These are phyloP conservation scores for Cladosporium sp. DNA, from an alignment of 2,329 filamentous ascomycete genomes.

Conservation along the genomic window DNA sequence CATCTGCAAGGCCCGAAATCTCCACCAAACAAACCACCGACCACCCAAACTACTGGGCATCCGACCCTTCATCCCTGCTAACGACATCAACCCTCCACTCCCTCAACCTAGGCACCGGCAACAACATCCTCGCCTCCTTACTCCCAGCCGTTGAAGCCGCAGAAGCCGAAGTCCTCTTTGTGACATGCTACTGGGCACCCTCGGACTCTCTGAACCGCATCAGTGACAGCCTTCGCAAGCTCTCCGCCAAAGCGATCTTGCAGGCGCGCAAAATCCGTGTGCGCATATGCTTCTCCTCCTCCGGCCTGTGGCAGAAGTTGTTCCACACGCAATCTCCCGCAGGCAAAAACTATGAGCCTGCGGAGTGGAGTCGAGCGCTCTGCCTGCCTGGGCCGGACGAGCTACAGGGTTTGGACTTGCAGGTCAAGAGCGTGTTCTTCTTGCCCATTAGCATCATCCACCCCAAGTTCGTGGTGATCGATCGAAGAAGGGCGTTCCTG, in stretches of 20 bases:
- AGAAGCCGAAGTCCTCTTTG: slow-evolving; percentile 64
- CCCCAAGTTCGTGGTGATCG: slow-evolving; percentile 75
- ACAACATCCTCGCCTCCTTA: slow-evolving; percentile 43
- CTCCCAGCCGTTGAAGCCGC: slow-evolving; percentile 60
- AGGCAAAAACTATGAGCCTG: slow-evolving; percentile 59
- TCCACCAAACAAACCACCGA: slow-evolving; percentile 2
- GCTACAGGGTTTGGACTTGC: slow-evolving; percentile 60
- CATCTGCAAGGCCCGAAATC: background rate
- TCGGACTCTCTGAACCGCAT: slow-evolving; percentile 60
- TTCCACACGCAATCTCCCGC: slow-evolving; percentile 62
- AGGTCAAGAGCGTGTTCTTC: slow-evolving; percentile 74
- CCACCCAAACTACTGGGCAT: slow-evolving; percentile 15
- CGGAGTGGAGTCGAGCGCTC: slow-evolving; percentile 57
- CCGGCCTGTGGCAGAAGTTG: slow-evolving; percentile 68
- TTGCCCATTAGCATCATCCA: slow-evolving; percentile 83
- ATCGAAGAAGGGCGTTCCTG: slow-evolving; percentile 62
- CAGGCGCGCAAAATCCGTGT: slow-evolving; percentile 49
- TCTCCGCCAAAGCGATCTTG: slow-evolving; percentile 50
- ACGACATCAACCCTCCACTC: slow-evolving; percentile 33
- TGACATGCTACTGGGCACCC: slow-evolving; percentile 78
- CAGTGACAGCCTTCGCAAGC: slow-evolving; percentile 51
- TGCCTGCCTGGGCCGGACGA: slow-evolving; percentile 58
- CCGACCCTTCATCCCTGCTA: slow-evolving; percentile 5
- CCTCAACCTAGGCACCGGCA: slow-evolving; percentile 43
- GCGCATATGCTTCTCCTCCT: slow-evolving; percentile 72